Evolutionary conservation across 1,284 basidiomycete species (phyloP).

Genomic region (Pseudozyma flocculosa): DNA sequence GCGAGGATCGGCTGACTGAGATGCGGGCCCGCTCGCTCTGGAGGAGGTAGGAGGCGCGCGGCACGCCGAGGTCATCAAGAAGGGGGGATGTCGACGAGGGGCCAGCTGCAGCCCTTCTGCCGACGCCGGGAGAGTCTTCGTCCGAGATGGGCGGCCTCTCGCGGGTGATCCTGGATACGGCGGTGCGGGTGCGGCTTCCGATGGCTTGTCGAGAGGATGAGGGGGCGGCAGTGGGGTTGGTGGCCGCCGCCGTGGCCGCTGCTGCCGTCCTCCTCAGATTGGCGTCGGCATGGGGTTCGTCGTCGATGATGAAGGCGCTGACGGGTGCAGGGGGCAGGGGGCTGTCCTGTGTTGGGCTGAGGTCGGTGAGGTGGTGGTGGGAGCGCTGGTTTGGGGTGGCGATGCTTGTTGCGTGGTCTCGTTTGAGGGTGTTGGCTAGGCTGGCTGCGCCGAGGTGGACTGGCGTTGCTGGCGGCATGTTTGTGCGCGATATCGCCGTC

Average conservation of each 20-base stretch:
- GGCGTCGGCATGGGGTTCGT: slow-evolving; percentile 14
- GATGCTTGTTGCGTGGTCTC: no score
- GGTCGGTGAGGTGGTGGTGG: not conserved
- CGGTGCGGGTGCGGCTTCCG: slow-evolving; percentile 1
- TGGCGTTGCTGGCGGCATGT: no score
- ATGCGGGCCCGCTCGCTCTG: slow-evolving; percentile 13
- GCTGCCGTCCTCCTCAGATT: slow-evolving; percentile 1
- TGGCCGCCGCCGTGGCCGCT: slow-evolving; percentile 3
- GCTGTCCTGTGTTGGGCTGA: slow-evolving; percentile 18
- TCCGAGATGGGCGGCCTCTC: slow-evolving; percentile 20
- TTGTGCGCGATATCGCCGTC: no score
- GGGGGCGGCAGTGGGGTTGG: not conserved
- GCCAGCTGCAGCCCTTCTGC: slow-evolving; percentile 13
- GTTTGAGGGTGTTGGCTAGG: no score
- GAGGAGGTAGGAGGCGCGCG: slow-evolving; percentile 22
- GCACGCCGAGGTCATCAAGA: slow-evolving; percentile 17
- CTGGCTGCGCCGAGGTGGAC: no score
- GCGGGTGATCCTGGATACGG: slow-evolving; percentile 13
- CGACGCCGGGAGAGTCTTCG: slow-evolving; percentile 35
- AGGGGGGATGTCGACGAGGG: not conserved
- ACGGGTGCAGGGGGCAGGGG: slow-evolving; percentile 33
- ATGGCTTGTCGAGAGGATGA: not conserved
- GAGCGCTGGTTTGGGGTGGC: no score
- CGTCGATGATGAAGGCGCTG: slow-evolving; percentile 34
- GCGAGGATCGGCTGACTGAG: slow-evolving; percentile 12